phyloP scores from a whole-genome alignment of 1,139 yeast genomes.

The Geotrichum siamense region DNA sequence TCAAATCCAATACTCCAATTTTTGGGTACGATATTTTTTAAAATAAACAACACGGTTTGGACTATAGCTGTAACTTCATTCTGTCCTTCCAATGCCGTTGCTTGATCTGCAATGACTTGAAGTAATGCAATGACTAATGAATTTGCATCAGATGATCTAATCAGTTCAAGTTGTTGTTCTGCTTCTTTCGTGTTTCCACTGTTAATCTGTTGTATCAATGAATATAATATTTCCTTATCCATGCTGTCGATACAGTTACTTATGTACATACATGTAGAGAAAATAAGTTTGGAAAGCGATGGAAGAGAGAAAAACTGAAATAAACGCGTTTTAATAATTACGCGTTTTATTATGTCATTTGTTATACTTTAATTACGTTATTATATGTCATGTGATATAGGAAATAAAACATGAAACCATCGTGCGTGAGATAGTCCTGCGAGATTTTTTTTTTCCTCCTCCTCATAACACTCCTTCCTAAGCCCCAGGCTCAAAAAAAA shows the following conservation, averaged over 20 bases:
- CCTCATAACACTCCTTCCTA: too few relatives aligned
- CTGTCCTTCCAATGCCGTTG: neutral
- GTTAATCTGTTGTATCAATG: slow-evolving; percentile 14
- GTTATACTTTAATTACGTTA: too few relatives aligned
- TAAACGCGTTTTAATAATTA: too few relatives aligned
- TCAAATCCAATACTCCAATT: slow-evolving; percentile 85
- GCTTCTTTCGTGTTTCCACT: slow-evolving; percentile 17
- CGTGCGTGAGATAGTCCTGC: too few relatives aligned
- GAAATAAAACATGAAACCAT: too few relatives aligned
- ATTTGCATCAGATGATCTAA: slow-evolving; percentile 12
- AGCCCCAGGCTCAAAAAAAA: too few relatives aligned
- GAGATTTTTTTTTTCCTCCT: too few relatives aligned
- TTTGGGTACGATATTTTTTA: slow-evolving; percentile 53
- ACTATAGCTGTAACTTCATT: slow-evolving; percentile 27
- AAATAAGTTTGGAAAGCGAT: too few relatives aligned
- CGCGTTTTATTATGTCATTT: too few relatives aligned
- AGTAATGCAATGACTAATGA: slow-evolving; percentile 11
- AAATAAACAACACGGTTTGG: slow-evolving; percentile 63
- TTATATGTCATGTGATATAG: too few relatives aligned
- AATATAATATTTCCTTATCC: slow-evolving; percentile 13
- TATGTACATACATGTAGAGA: neutral
- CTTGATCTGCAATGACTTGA: slow-evolving; percentile 12
- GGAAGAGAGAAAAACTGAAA: neutral
- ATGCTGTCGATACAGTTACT: neutral
- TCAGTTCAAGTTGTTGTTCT: slow-evolving; percentile 14